Base-by-base conservation (phyloP, 1,139 yeast genomes). In the Lodderomyces orthopsilosis region DNA sequence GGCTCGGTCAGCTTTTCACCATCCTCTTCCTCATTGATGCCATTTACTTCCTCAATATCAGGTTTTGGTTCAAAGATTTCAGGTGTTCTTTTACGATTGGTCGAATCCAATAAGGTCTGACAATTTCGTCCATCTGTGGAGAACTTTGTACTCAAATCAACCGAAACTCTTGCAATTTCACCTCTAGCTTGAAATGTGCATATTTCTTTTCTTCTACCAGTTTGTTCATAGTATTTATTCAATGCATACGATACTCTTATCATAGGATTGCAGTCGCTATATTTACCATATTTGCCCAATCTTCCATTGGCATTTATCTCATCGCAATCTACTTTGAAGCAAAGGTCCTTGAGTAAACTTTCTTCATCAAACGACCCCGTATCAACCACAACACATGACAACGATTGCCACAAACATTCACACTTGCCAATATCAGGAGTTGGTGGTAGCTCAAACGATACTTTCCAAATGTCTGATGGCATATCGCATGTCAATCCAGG, bases 361-460 rank as follows among this genome's bases (percentile, higher is more conserved):
- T 61, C 55, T 36, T 70, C 68, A 32, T 59, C 49, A 13, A 62
- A 55, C 12, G 57, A 57, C 6, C 57, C 60, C 19, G 15, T 28
- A 0, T 77, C 69, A 17, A 66, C 55, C 13, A 75, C 63, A 32
- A 74, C 66, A 57, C 89, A 83, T 2, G 77, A 65, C 36, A 80
- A 60, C 1, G 75, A 59, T 6, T 71, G 58, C 55, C 75, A 75
- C 46, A 81, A 61, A 55, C 89, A 83, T 37, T 70, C 73, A 61
- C 90, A 84, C 49, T 74, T 73, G 2, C 65, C 68, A 4, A 60
- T 50, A 51, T 79, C 73, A 7, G 90, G 90, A 0, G 77, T 65
- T 3, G 68, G 74, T 1, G 90, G 89, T 28, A 81, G 55, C 1
- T 48, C 51, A 9, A 56, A 53, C 8, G 76, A 65, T 1, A 75